A percentile compares a stretch with the other conserved stretches of the same genome.
Evolutionary conservation across 176 grass and related monocot species (phyloP).

Genomic region (Cenchrus americanus): DNA sequence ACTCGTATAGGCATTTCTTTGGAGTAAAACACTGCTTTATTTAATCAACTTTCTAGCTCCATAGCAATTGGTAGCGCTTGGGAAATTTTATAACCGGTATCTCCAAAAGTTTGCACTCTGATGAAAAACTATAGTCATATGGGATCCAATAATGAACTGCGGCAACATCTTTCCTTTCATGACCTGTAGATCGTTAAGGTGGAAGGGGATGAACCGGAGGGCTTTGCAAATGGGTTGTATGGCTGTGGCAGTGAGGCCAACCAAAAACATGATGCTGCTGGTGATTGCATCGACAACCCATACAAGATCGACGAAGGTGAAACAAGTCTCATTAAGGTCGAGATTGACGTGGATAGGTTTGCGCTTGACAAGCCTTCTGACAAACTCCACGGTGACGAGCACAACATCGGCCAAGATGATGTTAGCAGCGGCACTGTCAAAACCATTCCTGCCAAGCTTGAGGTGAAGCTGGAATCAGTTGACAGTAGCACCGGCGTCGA

Average conservation of each 20-base stretch:
- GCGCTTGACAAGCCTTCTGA: not conserved
- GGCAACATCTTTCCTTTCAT: slow-evolving; percentile 38
- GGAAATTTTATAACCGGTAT: not conserved
- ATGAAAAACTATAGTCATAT: not conserved
- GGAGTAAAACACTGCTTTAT: not conserved
- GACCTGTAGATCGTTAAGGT: slow-evolving; percentile 48
- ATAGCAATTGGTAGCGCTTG: not conserved
- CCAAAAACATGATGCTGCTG: not conserved
- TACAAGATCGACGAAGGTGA: slow-evolving; percentile 9
- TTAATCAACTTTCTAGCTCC: not conserved
- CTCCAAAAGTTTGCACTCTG: not conserved
- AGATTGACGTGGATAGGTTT: not conserved
- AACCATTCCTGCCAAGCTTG: not conserved
- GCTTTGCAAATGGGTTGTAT: not conserved
- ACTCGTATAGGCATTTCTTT: not conserved
- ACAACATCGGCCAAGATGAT: not conserved
- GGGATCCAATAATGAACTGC: slow-evolving; percentile 8
- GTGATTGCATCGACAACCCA: slow-evolving; percentile 21
- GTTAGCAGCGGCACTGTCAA: too few relatives aligned
- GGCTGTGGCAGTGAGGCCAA: not conserved
- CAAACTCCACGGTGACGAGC: not conserved
- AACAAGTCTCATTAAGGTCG: not conserved
- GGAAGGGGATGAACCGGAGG: not conserved
- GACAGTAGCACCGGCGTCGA: not conserved
- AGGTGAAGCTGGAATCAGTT: not conserved